phyloP scores from a whole-genome alignment of 148 eudicot species.

The Persicaria tinctoria region DNA sequence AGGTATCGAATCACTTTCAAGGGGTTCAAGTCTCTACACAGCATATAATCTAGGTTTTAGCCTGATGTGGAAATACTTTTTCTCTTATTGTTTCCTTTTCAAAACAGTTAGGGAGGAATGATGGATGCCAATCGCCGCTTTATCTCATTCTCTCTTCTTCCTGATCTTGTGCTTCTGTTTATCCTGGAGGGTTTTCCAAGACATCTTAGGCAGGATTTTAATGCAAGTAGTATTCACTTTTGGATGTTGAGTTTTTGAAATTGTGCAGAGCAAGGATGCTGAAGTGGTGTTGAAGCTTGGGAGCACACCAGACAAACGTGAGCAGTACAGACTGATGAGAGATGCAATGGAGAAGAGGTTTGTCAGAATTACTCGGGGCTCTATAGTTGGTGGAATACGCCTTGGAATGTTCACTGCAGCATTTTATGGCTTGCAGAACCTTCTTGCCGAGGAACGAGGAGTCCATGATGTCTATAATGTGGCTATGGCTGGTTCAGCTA shows the following conservation, averaged over 20 bases:
- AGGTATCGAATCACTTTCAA: not conserved
- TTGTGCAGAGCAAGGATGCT: conserved; percentile 91
- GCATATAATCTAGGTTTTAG: not conserved
- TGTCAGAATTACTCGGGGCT: conserved; percentile 75
- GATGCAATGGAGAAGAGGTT: conserved; percentile 99
- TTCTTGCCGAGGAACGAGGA: conserved; percentile 72
- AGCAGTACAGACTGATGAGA: conserved; percentile 92
- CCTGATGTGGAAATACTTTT: not conserved
- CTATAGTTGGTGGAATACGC: conserved; percentile 90
- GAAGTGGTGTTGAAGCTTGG: conserved; percentile 97
- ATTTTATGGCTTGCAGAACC: conserved; percentile 75
- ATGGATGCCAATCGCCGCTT: not conserved
- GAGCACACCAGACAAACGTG: conserved; percentile 94
- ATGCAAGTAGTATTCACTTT: not conserved
- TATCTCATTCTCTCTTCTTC: no score
- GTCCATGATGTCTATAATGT: conserved; percentile 84
- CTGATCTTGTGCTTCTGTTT: not conserved
- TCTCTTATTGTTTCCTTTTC: not conserved
- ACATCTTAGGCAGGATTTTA: not conserved
- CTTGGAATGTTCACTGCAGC: conserved; percentile 93
- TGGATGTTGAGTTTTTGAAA: conserved; percentile 1
- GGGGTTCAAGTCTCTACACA: not conserved
- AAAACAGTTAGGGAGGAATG: not conserved
- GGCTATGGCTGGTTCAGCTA: conserved; percentile 87
- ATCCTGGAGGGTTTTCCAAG: not conserved